Evolutionary conservation across 2,329 filamentous ascomycete genomes (phyloP), one percentile per base, ranked within the genome.

Genomic region (Fusarium sp.): DNA sequence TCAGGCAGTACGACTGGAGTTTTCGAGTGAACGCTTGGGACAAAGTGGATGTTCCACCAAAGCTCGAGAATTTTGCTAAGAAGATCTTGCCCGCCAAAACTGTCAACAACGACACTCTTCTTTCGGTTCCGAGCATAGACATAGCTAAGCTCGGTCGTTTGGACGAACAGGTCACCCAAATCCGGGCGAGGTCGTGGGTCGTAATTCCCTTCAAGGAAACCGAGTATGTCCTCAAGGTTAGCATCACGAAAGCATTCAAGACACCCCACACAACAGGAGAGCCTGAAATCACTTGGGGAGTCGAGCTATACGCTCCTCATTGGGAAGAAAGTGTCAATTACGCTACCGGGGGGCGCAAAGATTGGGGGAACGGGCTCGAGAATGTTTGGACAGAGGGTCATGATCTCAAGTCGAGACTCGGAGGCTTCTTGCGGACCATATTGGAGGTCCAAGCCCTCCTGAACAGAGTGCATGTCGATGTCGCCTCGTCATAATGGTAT

Each of bases 281-380:
- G 6, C 64, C 74, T 9, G 60, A 72, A 9, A 52, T 64, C 8
- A 72, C 65, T 38, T 76, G 72, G 72, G 69, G 70, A 1, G 52
- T 78, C 19, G 72, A 76, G 31, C 45, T 77, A 13, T 74, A 73
- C 56, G 75, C 72, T 12, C 56, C 61, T 40, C 71, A 77, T 41
- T 79, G 77, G 77, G 75, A 77, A n/a, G 75, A 75, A 43, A 71
- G 67, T 34, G 65, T 77, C 31, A 76, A 76, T 42, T 59, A 71
- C 39, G 49, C 60, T 22, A 70, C 52, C 12, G 54, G 61, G 13
- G 65, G 61, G 12, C 68, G 67, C 11, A 76, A 70, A 44, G 69
- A 75, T 26, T 76, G 73, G 72, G 75, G 74, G 9, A 48, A 65
- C 19, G 63, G 56, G 13, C 61, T 76, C 35, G 61, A 59, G 26